Percentiles rank a stretch among this genome's conserved stretches.
These are phyloP conservation scores for Rhizodiscina lignyota DNA, from an alignment of 495 filamentous ascomycete species.

Conservation along the genomic window DNA sequence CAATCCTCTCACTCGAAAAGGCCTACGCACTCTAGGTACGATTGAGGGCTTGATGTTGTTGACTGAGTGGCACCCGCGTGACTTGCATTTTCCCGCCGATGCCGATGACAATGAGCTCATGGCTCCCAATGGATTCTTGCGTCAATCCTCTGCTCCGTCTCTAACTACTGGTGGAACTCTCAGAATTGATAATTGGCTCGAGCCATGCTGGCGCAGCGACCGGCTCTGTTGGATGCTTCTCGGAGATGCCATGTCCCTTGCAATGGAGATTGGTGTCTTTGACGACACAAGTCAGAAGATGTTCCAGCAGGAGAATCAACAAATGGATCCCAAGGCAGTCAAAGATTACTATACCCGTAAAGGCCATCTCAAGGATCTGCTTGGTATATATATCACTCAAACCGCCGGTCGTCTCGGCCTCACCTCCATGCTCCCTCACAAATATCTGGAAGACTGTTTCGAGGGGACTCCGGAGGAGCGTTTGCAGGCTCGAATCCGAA, in stretches of 20 bases:
- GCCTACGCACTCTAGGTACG: constrained; percentile 77
- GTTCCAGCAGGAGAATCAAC: constrained; percentile 14
- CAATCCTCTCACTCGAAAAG: constrained; percentile 34
- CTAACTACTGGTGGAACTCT: constrained; percentile 35
- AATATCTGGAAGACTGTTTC: constrained; percentile 11
- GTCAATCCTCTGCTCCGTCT: constrained; percentile 14
- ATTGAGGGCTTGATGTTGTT: constrained; percentile 86
- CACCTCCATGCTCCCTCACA: constrained; percentile 72
- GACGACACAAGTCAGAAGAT: constrained; percentile 52
- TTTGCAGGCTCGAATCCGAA: constrained; percentile 13
- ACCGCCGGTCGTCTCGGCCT: constrained; percentile 82
- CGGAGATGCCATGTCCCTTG: constrained; percentile 73
- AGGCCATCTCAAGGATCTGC: constrained; percentile 63
- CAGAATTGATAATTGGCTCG: constrained; percentile 87
- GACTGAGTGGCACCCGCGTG: constrained; percentile 92
- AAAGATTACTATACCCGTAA: constrained; percentile 63
- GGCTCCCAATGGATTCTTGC: neutral
- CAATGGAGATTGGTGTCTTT: constrained; percentile 90
- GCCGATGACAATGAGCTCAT: constrained; percentile 40
- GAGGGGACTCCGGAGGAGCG: constrained; percentile 6
- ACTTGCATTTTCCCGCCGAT: constrained; percentile 85
- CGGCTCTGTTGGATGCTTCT: constrained; percentile 98
- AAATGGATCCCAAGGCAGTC: constrained; percentile 28
- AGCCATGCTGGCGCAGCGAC: constrained; percentile 91
- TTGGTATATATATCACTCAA: constrained; percentile 81